A percentile compares a stretch with the other conserved stretches of the same genome.
Conservation (phyloP, 169 alveolate genomes). For the Plasmodium sp. region DNA sequence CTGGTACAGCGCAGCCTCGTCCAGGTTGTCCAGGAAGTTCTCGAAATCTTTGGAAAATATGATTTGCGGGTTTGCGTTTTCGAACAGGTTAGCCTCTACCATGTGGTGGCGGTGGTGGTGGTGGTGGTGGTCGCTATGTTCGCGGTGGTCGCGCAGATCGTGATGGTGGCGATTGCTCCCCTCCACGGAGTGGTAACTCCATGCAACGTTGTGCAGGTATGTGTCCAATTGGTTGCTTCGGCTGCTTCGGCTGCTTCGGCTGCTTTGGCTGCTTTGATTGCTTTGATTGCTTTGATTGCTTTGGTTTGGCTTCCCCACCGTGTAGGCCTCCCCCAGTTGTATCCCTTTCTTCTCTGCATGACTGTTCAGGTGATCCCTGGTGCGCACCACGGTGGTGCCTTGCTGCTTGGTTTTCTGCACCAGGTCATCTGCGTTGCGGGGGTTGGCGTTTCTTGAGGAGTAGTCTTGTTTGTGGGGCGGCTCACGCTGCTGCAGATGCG, state of each 20-base stretch:
- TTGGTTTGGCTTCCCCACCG: neutral
- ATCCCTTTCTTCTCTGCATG: neutral
- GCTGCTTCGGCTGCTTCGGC: neutral
- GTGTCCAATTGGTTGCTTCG: neutral
- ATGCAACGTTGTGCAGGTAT: neutral
- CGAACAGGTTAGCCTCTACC: neutral
- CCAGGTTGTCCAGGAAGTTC: conserved; percentile 52
- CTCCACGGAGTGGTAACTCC: neutral
- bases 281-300: neutral
- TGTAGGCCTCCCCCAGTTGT: neutral
- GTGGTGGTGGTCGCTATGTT: neutral
- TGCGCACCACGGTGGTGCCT: neutral
- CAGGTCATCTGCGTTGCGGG: neutral
- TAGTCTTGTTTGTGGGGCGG: neutral
- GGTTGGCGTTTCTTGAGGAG: neutral
- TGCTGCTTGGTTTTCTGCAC: neutral
- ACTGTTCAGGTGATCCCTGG: neutral
- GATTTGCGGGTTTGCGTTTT: conserved; percentile 14
- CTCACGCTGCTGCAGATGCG: neutral
- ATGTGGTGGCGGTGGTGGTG: neutral
- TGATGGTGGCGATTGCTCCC: neutral
- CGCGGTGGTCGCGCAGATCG: too few relatives aligned
- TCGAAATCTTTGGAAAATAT: conserved; percentile 61
- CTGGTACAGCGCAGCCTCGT: conserved; percentile 24
- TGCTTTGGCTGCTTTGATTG: neutral